Evolutionary conservation across 2,329 filamentous ascomycete species (phyloP).

Genomic region (Diaporthe eres): DNA sequence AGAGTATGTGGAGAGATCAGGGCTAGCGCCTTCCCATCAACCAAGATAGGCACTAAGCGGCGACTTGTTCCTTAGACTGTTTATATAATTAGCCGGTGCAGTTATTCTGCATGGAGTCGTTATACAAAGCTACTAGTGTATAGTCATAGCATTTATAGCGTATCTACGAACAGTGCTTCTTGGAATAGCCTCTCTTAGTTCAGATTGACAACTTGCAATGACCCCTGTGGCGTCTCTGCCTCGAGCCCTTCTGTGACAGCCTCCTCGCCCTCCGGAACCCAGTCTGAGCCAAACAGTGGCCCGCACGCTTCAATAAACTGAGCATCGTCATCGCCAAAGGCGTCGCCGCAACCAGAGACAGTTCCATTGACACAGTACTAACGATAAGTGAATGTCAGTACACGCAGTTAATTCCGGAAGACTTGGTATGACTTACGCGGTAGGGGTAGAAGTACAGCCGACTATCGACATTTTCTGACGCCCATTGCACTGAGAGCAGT

Average conservation of each 20-base stretch:
- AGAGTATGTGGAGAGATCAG: no score
- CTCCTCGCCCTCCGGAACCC: neutral
- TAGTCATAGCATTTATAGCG: neutral
- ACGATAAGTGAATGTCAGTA: neutral
- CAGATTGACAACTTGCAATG: neutral
- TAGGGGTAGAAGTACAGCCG: neutral
- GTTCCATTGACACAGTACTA: constrained; percentile 25
- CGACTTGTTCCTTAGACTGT: no score
- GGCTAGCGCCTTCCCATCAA: no score
- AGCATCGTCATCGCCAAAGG: neutral
- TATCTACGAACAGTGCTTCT: no score
- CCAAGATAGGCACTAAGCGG: no score
- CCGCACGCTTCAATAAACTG: constrained; percentile 9
- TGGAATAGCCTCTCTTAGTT: neutral
- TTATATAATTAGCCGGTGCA: no score
- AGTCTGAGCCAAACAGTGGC: constrained; percentile 5
- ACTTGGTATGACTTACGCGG: neutral
- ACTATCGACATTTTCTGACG: neutral
- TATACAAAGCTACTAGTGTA: neutral
- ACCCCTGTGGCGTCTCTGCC: constrained; percentile 5
- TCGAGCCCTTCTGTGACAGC: neutral
- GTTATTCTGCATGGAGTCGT: no score
- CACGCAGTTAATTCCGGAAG: neutral
- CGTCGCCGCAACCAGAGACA: neutral
- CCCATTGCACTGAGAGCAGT: neutral